phyloP scores from a whole-genome alignment of 352 stramenopile genomes.

The Saprolegnia diclina region DNA sequence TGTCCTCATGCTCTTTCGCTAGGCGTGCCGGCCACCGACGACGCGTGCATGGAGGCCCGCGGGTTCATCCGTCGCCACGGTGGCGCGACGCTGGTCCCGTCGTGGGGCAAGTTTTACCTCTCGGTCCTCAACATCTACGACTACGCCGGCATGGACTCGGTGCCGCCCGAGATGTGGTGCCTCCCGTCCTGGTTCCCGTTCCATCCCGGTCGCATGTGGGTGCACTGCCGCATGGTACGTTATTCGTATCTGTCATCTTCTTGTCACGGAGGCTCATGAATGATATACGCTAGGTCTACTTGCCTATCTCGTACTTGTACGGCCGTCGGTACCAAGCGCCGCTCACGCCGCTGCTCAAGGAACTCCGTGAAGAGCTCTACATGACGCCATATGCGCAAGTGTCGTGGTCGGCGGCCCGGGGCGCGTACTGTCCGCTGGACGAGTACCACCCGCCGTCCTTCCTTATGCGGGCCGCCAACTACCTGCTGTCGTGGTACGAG shows the following conservation, averaged over 20 bases:
- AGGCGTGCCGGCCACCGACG: slow-evolving; percentile 28
- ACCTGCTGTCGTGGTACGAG: slow-evolving; percentile 74
- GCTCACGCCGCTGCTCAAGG: slow-evolving; percentile 49
- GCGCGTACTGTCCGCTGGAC: slow-evolving; percentile 58
- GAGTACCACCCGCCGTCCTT: slow-evolving; percentile 82
- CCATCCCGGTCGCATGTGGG: slow-evolving; percentile 87
- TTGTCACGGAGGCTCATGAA: background rate
- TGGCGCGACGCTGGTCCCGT: slow-evolving; percentile 70
- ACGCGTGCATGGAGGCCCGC: slow-evolving; percentile 30
- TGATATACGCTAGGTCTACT: slow-evolving; percentile 46
- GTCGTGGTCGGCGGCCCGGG: slow-evolving; percentile 55
- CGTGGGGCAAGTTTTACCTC: slow-evolving; percentile 91
- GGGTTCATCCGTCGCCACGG: slow-evolving; percentile 70
- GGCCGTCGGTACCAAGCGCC: slow-evolving; percentile 60
- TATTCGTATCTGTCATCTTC: no score
- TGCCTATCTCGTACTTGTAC: slow-evolving; percentile 91
- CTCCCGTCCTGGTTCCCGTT: slow-evolving; percentile 89
- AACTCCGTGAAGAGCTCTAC: slow-evolving; percentile 75
- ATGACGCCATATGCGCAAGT: slow-evolving; percentile 55
- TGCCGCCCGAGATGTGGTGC: slow-evolving; percentile 88
- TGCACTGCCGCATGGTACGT: slow-evolving; percentile 82
- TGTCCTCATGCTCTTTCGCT: slow-evolving; percentile 17
- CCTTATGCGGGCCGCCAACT: slow-evolving; percentile 74
- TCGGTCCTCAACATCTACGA: slow-evolving; percentile 84
- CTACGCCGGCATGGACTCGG: slow-evolving; percentile 56